These are phyloP conservation scores for Colletotrichum agaves DNA, from an alignment of 2,329 filamentous ascomycete genomes.

Conservation along the genomic window DNA sequence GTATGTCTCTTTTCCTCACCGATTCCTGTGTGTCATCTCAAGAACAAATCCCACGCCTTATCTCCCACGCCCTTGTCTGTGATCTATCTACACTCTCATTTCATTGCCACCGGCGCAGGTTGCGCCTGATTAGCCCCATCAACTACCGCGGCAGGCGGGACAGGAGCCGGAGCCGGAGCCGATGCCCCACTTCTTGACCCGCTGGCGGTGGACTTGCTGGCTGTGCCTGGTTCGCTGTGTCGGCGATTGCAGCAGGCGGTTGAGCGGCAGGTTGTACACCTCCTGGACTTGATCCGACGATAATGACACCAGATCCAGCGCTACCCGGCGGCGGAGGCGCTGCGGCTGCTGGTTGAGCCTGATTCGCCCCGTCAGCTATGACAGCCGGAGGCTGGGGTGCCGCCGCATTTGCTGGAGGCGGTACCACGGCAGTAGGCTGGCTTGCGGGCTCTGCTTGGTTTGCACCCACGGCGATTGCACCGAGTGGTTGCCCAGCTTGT, in stretches of 20 bases:
- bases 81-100: neutral
- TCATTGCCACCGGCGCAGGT: neutral
- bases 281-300: slow-evolving; percentile 23
- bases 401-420: slow-evolving; percentile 1
- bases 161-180: neutral
- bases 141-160: neutral
- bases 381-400: slow-evolving; percentile 1
- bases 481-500: slow-evolving; percentile 9
- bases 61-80: neutral
- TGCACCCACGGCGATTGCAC: slow-evolving; percentile 23
- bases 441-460: slow-evolving; percentile 14
- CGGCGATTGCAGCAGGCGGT: slow-evolving; percentile 12
- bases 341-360: slow-evolving; percentile 16
- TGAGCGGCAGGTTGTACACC: slow-evolving; percentile 11
- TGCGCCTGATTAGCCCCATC: slow-evolving; percentile 12
- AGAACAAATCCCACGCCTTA: neutral
- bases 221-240: slow-evolving; percentile 6
- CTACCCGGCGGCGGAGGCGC: neutral
- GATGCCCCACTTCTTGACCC: neutral
- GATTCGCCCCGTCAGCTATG: slow-evolving; percentile 5
- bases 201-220: neutral
- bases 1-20: too few species aligned
- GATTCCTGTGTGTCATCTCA: neutral
- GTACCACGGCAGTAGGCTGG: neutral
- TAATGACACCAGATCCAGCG: slow-evolving; percentile 16